Evolutionary conservation across 306 rosid species (phyloP).

Genomic region (Fagus crenata): DNA sequence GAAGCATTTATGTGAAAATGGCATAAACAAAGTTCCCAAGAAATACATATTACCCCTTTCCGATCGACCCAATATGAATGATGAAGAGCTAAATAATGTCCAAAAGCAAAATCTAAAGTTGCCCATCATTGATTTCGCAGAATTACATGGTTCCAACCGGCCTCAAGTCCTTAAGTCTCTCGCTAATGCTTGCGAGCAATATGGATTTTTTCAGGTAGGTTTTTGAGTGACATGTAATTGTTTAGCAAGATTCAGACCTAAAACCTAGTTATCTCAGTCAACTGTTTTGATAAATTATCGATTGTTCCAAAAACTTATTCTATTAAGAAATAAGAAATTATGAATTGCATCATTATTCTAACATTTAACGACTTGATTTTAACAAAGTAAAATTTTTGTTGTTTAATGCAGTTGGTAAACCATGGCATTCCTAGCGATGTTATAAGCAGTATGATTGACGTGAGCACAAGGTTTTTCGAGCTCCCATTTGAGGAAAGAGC

Average conservation of each 20-base stretch:
- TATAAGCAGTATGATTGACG: slow-evolving; percentile 56
- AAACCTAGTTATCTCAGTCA: background rate
- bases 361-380: no score
- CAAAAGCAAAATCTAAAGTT: slow-evolving; percentile 40
- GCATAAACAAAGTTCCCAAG: slow-evolving; percentile 53
- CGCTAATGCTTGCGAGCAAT: slow-evolving; percentile 56
- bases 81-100: slow-evolving; percentile 8
- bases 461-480: slow-evolving; percentile 59
- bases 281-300: no score
- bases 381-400: background rate
- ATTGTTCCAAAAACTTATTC: no score
- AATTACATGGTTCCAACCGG: slow-evolving; percentile 59
- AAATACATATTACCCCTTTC: slow-evolving; percentile 63
- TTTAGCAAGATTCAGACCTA: no score
- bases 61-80: slow-evolving; percentile 45
- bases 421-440: slow-evolving; percentile 68
- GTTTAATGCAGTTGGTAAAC: slow-evolving; percentile 60
- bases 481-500: slow-evolving; percentile 76
- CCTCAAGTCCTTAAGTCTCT: slow-evolving; percentile 54
- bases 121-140: slow-evolving; percentile 71
- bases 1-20: slow-evolving; percentile 59
- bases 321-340: background rate
- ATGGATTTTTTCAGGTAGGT: slow-evolving; percentile 79
- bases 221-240: background rate
- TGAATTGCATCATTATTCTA: no score